Evolutionary conservation across 2,329 filamentous ascomycete species (phyloP), one percentile per base, ranked within the genome.

Genomic region (Colletotrichum phormii): DNA sequence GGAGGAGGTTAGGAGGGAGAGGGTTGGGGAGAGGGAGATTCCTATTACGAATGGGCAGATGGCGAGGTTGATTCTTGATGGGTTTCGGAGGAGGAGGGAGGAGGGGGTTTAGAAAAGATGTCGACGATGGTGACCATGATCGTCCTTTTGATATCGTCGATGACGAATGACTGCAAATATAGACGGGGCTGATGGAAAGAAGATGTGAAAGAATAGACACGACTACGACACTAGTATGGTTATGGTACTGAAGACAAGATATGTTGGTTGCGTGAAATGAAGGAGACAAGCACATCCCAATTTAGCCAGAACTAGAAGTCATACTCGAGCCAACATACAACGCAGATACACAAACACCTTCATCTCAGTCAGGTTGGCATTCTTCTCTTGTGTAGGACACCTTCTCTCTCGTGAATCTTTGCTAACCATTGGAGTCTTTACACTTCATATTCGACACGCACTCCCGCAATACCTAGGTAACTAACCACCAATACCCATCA

Each of bases 1-100:
- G 77, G 81, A 81, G 18, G 82, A 85, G 75, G 79, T 81, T 6
- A 70, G 62, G 72, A 73, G n/a, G 7, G 77, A 79, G 71, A 77
- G 51, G 66, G 71, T 76, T 9, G 78, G 72, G n/a, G 78, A 78
- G 22, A 77, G 74, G 63, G 68, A 76, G 69, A 79, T 84, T 49
- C 77, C 78, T 2, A 29, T 70, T 2, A 81, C 82, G 42, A 78
- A 76, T 62, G n/a, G 53, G 9, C 66, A 78, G 58, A 78, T 79
- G 71, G 75, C 66, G 58, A 79, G 70, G 31, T 29, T 80, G 37
- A 68, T 84, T 9, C 64, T 79, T 29, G 79, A 81, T 63, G 81
- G 76, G 12, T 83, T 83, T 73, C 71, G 76, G 33, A 64, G 78
- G 73, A 77, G 79, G 60, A 76, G 66, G 58, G 70, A 72, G 26